Percentiles rank a stretch among this genome's conserved stretches.
These are phyloP conservation scores for Calonectria multiphialidica DNA, from an alignment of 2,329 filamentous ascomycete genomes.

Conservation along the genomic window DNA sequence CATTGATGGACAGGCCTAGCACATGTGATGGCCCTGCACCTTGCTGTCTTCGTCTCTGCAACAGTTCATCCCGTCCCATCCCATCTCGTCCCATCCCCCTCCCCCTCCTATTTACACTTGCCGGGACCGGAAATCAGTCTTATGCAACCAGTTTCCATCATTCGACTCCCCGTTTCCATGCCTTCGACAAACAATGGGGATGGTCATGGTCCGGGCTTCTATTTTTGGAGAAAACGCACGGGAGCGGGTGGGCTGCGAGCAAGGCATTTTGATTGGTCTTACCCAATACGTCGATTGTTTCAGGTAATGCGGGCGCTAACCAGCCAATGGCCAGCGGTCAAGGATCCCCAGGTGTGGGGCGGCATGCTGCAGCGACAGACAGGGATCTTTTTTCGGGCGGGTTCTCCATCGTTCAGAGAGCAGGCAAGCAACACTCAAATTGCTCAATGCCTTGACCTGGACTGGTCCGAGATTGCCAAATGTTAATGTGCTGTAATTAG, in stretches of 20 bases:
- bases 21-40: neutral
- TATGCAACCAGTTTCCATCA: conserved; percentile 20
- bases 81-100: neutral
- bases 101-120: neutral
- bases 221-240: conserved; percentile 38
- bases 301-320: conserved; percentile 49
- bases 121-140: neutral
- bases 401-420: neutral
- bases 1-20: neutral
- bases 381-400: neutral
- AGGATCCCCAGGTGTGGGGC: conserved; percentile 26
- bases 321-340: conserved; percentile 41
- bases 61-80: conserved; percentile 20
- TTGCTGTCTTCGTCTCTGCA: conserved; percentile 1
- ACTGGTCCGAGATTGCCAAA: conserved; percentile 9
- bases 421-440: neutral
- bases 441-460: neutral
- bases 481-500: neutral
- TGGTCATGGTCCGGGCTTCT: conserved; percentile 31
- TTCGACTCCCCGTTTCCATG: conserved; percentile 18
- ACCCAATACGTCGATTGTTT: conserved; percentile 48
- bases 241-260: conserved; percentile 18
- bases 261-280: conserved; percentile 39
- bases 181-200: conserved; percentile 3
- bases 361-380: neutral